Percentiles rank a stretch among this genome's conserved stretches.
These are phyloP conservation scores for Tetraselmis chui DNA, from an alignment of 139 green algal species.

Conservation along the genomic window DNA sequence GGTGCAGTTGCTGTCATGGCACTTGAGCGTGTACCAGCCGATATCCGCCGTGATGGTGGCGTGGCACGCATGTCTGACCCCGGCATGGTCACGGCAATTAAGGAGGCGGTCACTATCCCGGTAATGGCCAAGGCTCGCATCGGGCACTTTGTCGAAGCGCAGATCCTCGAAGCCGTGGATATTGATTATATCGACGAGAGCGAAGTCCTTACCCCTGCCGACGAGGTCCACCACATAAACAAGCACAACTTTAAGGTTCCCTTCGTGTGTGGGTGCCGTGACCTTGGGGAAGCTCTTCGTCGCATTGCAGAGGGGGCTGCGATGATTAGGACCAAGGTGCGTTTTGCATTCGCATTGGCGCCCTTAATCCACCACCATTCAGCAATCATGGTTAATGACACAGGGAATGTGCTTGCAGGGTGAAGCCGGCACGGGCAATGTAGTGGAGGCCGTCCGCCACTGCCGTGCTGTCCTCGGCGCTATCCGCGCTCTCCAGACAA, in stretches of 20 bases:
- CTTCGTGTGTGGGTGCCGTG: constrained; percentile 97
- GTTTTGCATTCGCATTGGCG: background rate
- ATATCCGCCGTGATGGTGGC: constrained; percentile 89
- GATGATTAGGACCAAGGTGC: constrained; percentile 96
- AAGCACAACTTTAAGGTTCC: constrained; percentile 99
- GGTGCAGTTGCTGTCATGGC: constrained; percentile 98
- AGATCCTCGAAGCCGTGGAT: constrained; percentile 93
- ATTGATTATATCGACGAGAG: constrained; percentile 99
- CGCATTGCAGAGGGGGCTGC: constrained; percentile 93
- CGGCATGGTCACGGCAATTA: constrained; percentile 93
- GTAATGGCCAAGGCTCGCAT: constrained; percentile 99
- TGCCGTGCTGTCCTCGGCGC: constrained; percentile 87
- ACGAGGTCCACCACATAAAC: constrained; percentile 99
- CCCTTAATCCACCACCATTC: too few species aligned
- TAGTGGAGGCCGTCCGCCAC: constrained; percentile 97
- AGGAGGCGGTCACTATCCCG: constrained; percentile 93
- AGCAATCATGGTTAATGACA: too few species aligned
- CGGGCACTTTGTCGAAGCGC: constrained; percentile 98
- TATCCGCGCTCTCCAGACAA: constrained; percentile 86
- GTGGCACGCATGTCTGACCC: constrained; percentile 97
- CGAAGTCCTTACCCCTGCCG: constrained; percentile 96
- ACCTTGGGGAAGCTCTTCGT: constrained; percentile 95
- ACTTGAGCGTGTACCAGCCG: constrained; percentile 92
- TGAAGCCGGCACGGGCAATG: constrained; percentile 96
- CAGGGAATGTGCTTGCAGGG: constrained; percentile 52